Percentiles rank a stretch among this genome's conserved stretches.
Evolutionary conservation across 805 yeast genomes (phyloP).

Genomic region (Naumovozyma baii): DNA sequence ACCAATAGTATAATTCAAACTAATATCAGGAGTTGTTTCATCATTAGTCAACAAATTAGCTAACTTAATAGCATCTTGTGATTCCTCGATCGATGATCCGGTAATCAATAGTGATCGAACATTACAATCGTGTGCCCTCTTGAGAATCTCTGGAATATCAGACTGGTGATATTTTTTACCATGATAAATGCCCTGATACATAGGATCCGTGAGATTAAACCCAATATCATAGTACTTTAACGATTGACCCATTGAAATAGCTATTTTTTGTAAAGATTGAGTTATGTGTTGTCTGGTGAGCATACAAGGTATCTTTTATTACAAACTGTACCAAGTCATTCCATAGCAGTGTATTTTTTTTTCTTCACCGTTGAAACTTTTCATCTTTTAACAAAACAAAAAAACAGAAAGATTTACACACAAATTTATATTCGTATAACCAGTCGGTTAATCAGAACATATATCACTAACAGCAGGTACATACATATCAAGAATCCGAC

Average conservation of each 20-base stretch:
- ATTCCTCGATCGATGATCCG: conserved; percentile 68
- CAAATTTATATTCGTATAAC: too few species aligned
- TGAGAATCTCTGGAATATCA: conserved; percentile 56
- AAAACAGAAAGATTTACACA: too few species aligned
- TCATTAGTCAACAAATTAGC: conserved; percentile 32
- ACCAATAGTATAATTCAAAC: conserved; percentile 67
- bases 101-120: conserved; percentile 71
- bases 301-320: too few species aligned
- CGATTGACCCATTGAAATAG: background rate
- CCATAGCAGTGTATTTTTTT: too few species aligned
- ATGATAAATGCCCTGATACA: conserved; percentile 76
- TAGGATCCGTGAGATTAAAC: conserved; percentile 78
- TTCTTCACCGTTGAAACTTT: too few species aligned
- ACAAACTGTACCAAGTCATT: too few species aligned
- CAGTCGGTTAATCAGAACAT: too few species aligned
- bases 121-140: conserved; percentile 53
- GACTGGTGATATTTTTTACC: conserved; percentile 56
- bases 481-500: too few species aligned
- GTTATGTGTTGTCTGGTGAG: background rate
- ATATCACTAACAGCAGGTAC: too few species aligned
- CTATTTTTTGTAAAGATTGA: background rate
- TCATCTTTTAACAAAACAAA: too few species aligned
- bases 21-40: conserved; percentile 7
- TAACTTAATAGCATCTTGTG: conserved; percentile 49
- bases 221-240: conserved; percentile 37